Base-by-base conservation (phyloP, 257 asterid genomes). In the Primulina tabacum region DNA sequence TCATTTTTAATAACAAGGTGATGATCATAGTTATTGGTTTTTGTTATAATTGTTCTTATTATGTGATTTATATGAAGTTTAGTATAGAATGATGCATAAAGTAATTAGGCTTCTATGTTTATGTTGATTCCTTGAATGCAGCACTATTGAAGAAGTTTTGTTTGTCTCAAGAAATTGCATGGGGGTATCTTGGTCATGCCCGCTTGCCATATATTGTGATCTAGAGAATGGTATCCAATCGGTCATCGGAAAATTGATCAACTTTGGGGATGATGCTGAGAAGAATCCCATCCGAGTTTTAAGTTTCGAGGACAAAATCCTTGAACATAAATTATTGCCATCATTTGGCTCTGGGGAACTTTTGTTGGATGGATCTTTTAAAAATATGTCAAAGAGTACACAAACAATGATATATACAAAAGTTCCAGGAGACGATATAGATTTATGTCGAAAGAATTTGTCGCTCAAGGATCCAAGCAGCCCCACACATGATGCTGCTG, bases 161-260 rank as follows among this genome's bases (percentile, higher is more conserved):
- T 61, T 37, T 40, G 55, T 30, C 57, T 20, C 63, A 69, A 69
- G 65, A 62, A 65, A 34, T 69, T 73, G 78, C 53, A 77, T 77
- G 78, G 82, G 82, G 69, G 16, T 77, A 52, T 63, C 75, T 18
- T 77, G 71, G 37, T 73, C 82, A 0, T 77, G 82, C 40, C 82
- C 82, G 66, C 35, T 73, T 57, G 30, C 78, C 33, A 38, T 60
- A 6, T 58, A 32, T 55, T 24, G 8, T 69, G 82, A 77, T 47
- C 18, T 73, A 24, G 82, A 77, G 50, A 75, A 64, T 60, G 60
- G 69, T 52, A 34, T 77, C 24, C 66, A 73, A 63, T 73, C 78
- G 10, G 24, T 77, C 14, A 20, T 68, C 30, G 63, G 57, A 12
- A 68, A 77, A 30, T 67, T 78, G 43, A 21, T 21, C 24, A 21